Base-by-base conservation (phyloP, 2,329 filamentous ascomycete genomes). In the Biscogniauxia marginata region DNA sequence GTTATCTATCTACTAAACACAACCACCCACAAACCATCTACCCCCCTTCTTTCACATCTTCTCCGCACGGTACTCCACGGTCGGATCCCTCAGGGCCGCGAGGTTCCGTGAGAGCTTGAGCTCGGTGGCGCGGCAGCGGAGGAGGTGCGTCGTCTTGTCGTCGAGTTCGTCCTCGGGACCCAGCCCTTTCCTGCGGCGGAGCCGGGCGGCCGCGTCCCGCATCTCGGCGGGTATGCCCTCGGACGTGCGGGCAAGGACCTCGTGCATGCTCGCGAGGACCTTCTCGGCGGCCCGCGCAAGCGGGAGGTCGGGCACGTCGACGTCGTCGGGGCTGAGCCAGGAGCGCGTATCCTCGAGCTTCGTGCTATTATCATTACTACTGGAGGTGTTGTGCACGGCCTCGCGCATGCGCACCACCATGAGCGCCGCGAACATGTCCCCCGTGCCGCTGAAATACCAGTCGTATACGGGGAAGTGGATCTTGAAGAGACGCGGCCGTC, bases 341-440 rank as follows among this genome's bases (percentile, higher is more conserved):
- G 85, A 85, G 5, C 77, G 73, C 2, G 74, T 82, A 7, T 76
- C 4, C 30, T 39, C 30, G 9, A 39, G 30, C 30, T 39, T 39
- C 30, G 30, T 39, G n/a, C 30, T 53, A 21, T 43, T 46, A 11
- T 39, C 47, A 22, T 52, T 51, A 1, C 23, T 60, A 1, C 54
- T 52, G 47, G 56, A 49, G 50, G 46, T 49, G 3, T 74, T 75
- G 52, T 77, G 74, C 1, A 91, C 88, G 22, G 91, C 92, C 77
- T 98, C 91, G 56, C 93, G 87, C 68, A 99, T 85, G 24, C 93
- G 86, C 44, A 90, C 90, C 1, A 96, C 86, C 70, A 91, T 92
- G 47, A 99, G 81, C 7, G 93, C 93, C 24, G 92, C 93, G 70
- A 99, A 98, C 93, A 99, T 97, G 77, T 99, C 95, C 48, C 95